phyloP scores from a whole-genome alignment of 768 basidiomycete genomes.

The Asterophora parasitica region DNA sequence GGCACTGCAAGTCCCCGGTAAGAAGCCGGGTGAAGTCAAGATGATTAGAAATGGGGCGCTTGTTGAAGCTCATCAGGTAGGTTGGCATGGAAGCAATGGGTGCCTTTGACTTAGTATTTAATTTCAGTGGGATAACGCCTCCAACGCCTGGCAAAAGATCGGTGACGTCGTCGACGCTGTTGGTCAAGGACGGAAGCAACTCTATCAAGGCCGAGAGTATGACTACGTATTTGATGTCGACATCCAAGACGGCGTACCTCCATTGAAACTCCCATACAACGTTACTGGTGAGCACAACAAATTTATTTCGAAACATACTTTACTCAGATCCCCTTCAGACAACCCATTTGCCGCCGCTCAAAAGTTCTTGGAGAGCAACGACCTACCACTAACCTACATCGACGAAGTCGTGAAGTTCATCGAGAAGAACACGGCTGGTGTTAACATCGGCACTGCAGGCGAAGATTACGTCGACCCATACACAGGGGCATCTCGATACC shows the following conservation, averaged over 20 bases:
- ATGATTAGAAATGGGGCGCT: conserved; percentile 78
- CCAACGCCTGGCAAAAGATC: conserved; percentile 81
- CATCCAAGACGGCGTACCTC: conserved; percentile 86
- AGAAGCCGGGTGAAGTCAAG: conserved; percentile 88
- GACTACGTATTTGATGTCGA: conserved; percentile 99
- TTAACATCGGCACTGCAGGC: conserved; percentile 56
- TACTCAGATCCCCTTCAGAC: conserved; percentile 41
- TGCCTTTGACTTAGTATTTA: not conserved
- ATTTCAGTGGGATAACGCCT: conserved; percentile 72
- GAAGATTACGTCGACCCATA: conserved; percentile 81
- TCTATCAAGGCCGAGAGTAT: conserved; percentile 92
- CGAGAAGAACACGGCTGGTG: conserved; percentile 82
- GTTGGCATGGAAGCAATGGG: conserved; percentile 2
- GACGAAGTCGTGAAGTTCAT: conserved; percentile 94
- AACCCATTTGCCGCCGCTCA: conserved; percentile 90
- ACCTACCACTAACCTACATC: conserved; percentile 76
- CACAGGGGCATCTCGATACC: conserved; percentile 63
- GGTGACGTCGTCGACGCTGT: conserved; percentile 96
- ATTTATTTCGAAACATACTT: not conserved
- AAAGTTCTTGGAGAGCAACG: conserved; percentile 77
- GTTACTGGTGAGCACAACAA: conserved; percentile 53
- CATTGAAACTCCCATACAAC: conserved; percentile 93
- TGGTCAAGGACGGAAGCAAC: conserved; percentile 82
- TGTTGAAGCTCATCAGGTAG: conserved; percentile 86
- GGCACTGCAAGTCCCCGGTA: conserved; percentile 71